phyloP scores from a whole-genome alignment of 768 basidiomycete genomes.

The Neoboletus subvelutipes region DNA sequence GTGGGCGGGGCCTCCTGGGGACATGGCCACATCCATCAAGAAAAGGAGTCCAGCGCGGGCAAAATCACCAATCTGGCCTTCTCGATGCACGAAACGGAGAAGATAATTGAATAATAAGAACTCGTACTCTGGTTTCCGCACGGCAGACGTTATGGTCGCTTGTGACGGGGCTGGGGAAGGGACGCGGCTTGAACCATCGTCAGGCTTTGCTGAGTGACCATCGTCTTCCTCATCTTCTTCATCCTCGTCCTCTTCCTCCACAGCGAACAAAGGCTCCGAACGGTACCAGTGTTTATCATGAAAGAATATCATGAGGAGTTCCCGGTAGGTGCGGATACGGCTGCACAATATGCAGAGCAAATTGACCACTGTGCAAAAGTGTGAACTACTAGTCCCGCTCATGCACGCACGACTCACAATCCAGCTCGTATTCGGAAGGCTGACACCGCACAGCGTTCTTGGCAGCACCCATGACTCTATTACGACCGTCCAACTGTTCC shows the following conservation, averaged over 20 bases:
- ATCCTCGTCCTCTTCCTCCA: constrained; percentile 75
- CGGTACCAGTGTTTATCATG: constrained; percentile 90
- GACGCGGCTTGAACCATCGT: constrained; percentile 22
- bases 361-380: constrained; percentile 69
- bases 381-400: constrained; percentile 4
- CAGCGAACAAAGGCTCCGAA: constrained; percentile 70
- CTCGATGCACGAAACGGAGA: constrained; percentile 90
- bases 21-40: constrained; percentile 94
- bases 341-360: constrained; percentile 90
- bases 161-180: constrained; percentile 66
- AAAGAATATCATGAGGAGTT: constrained; percentile 95
- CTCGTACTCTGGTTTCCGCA: constrained; percentile 85
- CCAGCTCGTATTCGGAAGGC: constrained; percentile 89
- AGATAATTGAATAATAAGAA: constrained; percentile 95
- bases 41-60: constrained; percentile 91
- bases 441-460: constrained; percentile 61
- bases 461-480: constrained; percentile 81
- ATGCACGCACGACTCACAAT: constrained; percentile 53
- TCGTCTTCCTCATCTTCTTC: constrained; percentile 47
- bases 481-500: constrained; percentile 79
- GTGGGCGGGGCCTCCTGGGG: constrained; percentile 57
- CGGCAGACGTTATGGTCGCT: constrained; percentile 51
- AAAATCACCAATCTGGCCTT: constrained; percentile 91
- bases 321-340: constrained; percentile 83
- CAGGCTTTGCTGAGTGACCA: constrained; percentile 7